Evolutionary conservation across 148 eudicot species (phyloP).

Genomic region (Heliosperma pusillum): DNA sequence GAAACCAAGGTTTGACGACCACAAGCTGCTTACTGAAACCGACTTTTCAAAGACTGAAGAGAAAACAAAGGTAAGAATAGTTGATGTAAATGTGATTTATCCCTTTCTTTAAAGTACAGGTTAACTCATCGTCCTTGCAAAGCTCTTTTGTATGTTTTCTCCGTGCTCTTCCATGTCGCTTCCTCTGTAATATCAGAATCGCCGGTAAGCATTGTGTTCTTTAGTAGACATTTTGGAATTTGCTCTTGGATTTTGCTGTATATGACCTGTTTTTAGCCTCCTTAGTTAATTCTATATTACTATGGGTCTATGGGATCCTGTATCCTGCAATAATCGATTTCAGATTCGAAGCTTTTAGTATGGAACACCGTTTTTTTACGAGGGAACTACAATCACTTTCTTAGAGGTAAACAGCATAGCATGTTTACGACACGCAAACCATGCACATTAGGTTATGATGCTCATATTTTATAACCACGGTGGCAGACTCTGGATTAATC

Average conservation of each 20-base stretch:
- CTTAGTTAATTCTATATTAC: not conserved
- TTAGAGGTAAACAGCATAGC: too few species aligned
- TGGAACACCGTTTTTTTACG: too few species aligned
- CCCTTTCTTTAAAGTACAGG: not conserved
- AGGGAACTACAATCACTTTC: too few species aligned
- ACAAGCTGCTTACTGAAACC: slow-evolving; percentile 64
- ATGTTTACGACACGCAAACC: too few species aligned
- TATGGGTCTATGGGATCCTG: not conserved
- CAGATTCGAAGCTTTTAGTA: too few species aligned
- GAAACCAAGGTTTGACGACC: slow-evolving; percentile 30
- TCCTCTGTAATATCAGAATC: not conserved
- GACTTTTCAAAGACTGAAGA: slow-evolving; percentile 63
- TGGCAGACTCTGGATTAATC: too few species aligned
- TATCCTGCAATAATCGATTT: too few species aligned
- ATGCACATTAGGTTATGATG: too few species aligned
- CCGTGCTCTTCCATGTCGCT: not conserved
- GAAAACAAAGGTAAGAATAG: slow-evolving; percentile 34
- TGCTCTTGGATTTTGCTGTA: not conserved
- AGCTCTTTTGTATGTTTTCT: not conserved
- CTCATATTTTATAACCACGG: too few species aligned
- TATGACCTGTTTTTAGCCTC: not conserved
- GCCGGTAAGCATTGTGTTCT: not conserved
- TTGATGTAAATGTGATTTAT: not conserved
- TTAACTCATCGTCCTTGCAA: not conserved
- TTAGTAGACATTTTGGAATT: not conserved